Evolutionary conservation across 2,329 filamentous ascomycete species (phyloP).

Genomic region (Neophaeococcomyces aloes): DNA sequence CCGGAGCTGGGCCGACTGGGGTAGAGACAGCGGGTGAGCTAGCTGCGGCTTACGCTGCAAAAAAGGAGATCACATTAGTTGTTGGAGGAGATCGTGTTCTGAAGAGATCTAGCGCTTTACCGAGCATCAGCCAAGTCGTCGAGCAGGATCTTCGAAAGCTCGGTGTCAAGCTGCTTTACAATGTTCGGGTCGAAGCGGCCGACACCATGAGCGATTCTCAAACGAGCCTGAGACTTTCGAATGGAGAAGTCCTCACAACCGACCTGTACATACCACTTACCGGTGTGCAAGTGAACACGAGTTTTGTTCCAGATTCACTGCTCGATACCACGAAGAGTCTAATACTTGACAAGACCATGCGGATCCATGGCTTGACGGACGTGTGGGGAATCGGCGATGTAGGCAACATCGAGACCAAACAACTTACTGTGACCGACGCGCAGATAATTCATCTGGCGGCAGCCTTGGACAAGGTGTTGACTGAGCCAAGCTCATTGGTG

Average conservation of each 20-base stretch:
- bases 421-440: no score
- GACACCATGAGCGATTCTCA: slow-evolving; percentile 15
- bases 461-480: no score
- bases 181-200: slow-evolving; percentile 18
- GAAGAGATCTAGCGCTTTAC: slow-evolving; percentile 27
- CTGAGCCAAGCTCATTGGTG: no score
- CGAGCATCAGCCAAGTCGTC: slow-evolving; percentile 35
- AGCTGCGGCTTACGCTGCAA: slow-evolving; percentile 43
- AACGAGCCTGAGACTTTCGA: slow-evolving; percentile 29
- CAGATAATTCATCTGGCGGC: no score
- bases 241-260: slow-evolving; percentile 31
- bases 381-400: no score
- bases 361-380: slow-evolving; percentile 23
- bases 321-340: slow-evolving; percentile 30
- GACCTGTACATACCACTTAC: slow-evolving; percentile 42
- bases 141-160: slow-evolving; percentile 35
- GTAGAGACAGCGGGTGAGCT: slow-evolving; percentile 42
- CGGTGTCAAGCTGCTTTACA: slow-evolving; percentile 40
- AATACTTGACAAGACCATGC: slow-evolving; percentile 31
- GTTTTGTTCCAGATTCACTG: slow-evolving; percentile 28
- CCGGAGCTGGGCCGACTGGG: slow-evolving; percentile 36
- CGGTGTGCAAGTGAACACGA: slow-evolving; percentile 34
- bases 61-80: slow-evolving; percentile 2
- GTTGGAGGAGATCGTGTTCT: slow-evolving; percentile 29
- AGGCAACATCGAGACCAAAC: no score